A percentile compares a stretch with the other conserved stretches of the same genome.
phyloP scores from a whole-genome alignment of 768 basidiomycete genomes.

The Lactifluus hygrophoroides region DNA sequence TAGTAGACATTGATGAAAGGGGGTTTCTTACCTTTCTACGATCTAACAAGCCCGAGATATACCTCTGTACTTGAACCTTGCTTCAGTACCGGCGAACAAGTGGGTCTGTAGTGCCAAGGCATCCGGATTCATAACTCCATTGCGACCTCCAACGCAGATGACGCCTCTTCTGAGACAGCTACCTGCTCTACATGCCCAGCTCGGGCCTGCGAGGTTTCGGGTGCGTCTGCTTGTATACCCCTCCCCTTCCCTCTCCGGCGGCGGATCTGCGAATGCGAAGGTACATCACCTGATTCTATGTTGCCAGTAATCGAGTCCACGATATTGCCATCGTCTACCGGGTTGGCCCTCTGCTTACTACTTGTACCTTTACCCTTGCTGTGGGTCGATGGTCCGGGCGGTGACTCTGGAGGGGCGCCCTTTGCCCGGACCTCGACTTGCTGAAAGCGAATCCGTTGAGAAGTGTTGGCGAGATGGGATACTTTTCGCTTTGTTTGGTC shows the following conservation, averaged over 20 bases:
- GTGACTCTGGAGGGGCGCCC: conserved; percentile 2
- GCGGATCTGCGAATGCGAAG: neutral
- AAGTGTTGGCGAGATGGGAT: conserved; percentile 49
- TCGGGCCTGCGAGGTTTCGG: neutral
- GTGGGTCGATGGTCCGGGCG: neutral
- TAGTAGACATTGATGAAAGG: neutral
- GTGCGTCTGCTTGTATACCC: neutral
- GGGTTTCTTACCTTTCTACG: neutral
- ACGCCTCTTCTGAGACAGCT: neutral
- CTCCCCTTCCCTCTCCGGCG: neutral
- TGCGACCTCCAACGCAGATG: neutral
- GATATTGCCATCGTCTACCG: neutral
- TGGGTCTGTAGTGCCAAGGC: neutral
- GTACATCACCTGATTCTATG: neutral
- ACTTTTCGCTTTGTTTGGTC: conserved; percentile 45
- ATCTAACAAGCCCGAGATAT: neutral
- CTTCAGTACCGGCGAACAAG: too few relatives aligned
- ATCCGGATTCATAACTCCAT: neutral
- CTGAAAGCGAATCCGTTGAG: conserved; percentile 63
- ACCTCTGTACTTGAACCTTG: too few relatives aligned
- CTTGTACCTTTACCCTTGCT: conserved; percentile 2
- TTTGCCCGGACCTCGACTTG: conserved; percentile 54
- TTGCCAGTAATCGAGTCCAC: conserved; percentile 13
- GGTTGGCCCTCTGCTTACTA: neutral
- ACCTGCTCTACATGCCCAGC: neutral